Evolutionary conservation across 1,139 yeast genomes (phyloP).

Genomic region (Suhomyces wounanorum): DNA sequence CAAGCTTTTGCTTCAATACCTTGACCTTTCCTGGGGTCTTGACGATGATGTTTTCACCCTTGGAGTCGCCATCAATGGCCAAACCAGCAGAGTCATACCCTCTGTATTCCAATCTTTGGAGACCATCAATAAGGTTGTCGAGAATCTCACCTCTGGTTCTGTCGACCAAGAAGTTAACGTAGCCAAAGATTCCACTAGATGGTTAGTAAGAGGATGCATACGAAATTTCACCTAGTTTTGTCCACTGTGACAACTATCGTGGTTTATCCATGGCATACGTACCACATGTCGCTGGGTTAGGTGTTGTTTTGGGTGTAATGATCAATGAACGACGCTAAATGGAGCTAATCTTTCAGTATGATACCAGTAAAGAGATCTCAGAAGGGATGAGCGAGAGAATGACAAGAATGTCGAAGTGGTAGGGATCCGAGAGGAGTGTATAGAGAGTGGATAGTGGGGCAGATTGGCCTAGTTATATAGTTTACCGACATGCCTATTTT

Average conservation of each 20-base stretch:
- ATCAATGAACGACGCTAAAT: not conserved
- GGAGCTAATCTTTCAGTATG: not conserved
- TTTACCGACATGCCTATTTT: constrained; percentile 9
- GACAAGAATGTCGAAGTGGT: not conserved
- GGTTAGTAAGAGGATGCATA: constrained; percentile 4
- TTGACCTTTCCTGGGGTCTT: constrained; percentile 93
- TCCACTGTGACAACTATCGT: not conserved
- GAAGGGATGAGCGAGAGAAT: not conserved
- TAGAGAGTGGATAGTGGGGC: constrained; percentile 1
- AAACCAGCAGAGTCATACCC: constrained; percentile 98
- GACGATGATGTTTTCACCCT: constrained; percentile 63
- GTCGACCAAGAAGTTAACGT: constrained; percentile 92
- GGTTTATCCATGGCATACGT: not conserved
- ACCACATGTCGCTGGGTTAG: constrained; percentile 8
- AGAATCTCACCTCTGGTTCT: constrained; percentile 90
- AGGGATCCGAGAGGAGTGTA: constrained; percentile 1
- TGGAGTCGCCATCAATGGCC: constrained; percentile 87
- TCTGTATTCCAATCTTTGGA: constrained; percentile 92
- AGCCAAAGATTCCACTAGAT: constrained; percentile 91
- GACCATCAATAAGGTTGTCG: constrained; percentile 86
- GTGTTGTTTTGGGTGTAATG: not conserved
- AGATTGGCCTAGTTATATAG: constrained; percentile 7
- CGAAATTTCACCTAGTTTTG: not conserved
- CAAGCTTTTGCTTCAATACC: constrained; percentile 70
- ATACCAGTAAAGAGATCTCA: not conserved